These are phyloP conservation scores for Pichia exigua DNA, from an alignment of 805 yeast species.

Conservation along the genomic window DNA sequence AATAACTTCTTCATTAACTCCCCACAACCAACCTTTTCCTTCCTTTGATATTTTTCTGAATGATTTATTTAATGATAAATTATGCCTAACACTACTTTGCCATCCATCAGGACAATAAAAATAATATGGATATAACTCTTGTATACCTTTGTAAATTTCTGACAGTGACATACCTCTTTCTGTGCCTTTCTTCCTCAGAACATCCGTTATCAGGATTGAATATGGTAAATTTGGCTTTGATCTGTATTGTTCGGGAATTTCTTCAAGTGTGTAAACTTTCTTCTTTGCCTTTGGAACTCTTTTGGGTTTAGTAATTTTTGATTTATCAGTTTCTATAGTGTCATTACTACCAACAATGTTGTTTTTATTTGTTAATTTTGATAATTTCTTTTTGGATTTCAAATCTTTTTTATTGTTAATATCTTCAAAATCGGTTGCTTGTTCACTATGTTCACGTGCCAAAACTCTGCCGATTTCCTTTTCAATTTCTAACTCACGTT, in stretches of 20 bases:
- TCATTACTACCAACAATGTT: neutral
- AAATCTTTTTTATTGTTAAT: neutral
- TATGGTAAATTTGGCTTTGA: conserved; percentile 78
- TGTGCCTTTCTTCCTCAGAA: conserved; percentile 59
- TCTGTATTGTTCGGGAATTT: conserved; percentile 82
- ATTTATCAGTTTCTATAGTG: neutral
- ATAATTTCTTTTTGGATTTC: conserved; percentile 1
- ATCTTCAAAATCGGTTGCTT: conserved; percentile 14
- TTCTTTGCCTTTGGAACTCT: conserved; percentile 48
- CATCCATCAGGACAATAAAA: conserved; percentile 94
- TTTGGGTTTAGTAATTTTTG: conserved; percentile 26
- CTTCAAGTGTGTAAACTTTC: conserved; percentile 66
- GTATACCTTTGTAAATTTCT: conserved; percentile 81
- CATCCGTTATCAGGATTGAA: conserved; percentile 72
- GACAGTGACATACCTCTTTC: conserved; percentile 72
- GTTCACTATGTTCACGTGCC: conserved; percentile 17
- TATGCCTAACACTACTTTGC: conserved; percentile 93
- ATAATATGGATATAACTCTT: conserved; percentile 84
- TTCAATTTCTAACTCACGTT: conserved; percentile 11
- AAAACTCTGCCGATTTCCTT: conserved; percentile 15
- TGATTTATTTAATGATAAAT: conserved; percentile 76
- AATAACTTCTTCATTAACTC: conserved; percentile 76
- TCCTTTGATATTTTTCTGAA: conserved; percentile 76
- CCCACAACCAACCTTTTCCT: conserved; percentile 96
- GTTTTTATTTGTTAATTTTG: neutral